Evolutionary conservation across 83 land plant species (phyloP).

Genomic region (Picea mariana): DNA sequence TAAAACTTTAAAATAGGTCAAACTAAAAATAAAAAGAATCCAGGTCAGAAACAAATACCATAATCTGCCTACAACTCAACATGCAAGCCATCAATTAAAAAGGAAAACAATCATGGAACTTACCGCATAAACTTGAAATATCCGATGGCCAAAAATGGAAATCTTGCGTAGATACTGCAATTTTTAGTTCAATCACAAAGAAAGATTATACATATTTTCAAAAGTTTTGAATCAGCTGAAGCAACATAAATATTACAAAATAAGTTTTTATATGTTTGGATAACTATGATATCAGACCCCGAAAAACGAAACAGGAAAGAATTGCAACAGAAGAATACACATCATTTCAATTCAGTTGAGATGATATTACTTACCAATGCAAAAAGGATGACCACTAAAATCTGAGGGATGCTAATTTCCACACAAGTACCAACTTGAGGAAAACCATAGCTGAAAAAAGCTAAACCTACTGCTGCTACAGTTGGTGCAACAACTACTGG

Average conservation of each 20-base stretch:
- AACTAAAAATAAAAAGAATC: neutral
- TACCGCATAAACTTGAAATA: constrained; percentile 94
- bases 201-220: neutral
- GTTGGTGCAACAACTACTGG: constrained; percentile 99
- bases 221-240: neutral
- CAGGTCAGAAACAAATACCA: neutral
- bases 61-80: neutral
- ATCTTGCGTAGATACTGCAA: constrained; percentile 88
- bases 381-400: constrained; percentile 69
- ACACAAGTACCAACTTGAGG: constrained; percentile 89
- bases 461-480: constrained; percentile 90
- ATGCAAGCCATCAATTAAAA: neutral
- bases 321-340: neutral
- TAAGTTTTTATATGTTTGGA: no score
- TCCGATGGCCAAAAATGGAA: constrained; percentile 69
- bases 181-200: neutral
- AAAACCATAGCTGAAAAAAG: constrained; percentile 93
- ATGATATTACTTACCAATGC: constrained; percentile 59
- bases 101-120: constrained; percentile 9
- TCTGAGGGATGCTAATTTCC: constrained; percentile 82
- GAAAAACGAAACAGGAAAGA: neutral
- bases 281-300: neutral
- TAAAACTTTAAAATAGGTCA: neutral
- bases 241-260: neutral
- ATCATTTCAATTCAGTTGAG: neutral